Conservation (phyloP, 2,329 filamentous ascomycete genomes). For the Myriosclerotinia curreyana region DNA sequence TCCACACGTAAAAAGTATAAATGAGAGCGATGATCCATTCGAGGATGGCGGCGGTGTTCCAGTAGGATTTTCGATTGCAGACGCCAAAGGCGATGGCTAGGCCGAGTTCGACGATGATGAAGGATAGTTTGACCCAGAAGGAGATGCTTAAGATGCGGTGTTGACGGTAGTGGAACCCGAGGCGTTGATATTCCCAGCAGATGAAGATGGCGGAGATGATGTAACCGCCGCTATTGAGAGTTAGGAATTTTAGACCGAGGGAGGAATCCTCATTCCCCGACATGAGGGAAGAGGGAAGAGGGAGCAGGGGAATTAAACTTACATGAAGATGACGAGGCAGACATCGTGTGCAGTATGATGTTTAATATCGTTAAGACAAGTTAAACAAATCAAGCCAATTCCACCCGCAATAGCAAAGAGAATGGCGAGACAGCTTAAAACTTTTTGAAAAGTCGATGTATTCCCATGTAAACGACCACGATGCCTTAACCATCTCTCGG, state of each 20-base stretch:
- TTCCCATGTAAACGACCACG: constrained; percentile 74
- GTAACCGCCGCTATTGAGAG: constrained; percentile 71
- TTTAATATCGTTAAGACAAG: constrained; percentile 73
- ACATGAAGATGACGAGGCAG: constrained; percentile 70
- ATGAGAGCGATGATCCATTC: constrained; percentile 79
- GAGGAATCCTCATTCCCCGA: too few relatives aligned
- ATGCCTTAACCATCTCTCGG: constrained; percentile 83
- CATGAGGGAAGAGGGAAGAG: rapidly evolving
- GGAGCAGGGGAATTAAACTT: too few relatives aligned
- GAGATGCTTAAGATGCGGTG: constrained; percentile 70
- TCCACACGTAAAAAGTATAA: constrained; percentile 84
- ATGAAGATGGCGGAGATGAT: constrained; percentile 82
- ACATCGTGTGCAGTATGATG: constrained; percentile 66
- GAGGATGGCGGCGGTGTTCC: constrained; percentile 70
- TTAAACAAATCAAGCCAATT: constrained; percentile 73
- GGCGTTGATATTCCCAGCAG: constrained; percentile 83
- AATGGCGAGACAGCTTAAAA: constrained; percentile 59
- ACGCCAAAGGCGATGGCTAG: constrained; percentile 73
- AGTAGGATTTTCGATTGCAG: constrained; percentile 47
- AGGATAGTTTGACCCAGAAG: constrained; percentile 84
- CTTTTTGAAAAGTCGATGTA: constrained; percentile 57
- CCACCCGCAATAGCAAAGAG: constrained; percentile 70
- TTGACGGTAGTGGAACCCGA: constrained; percentile 76
- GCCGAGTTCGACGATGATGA: constrained; percentile 75
- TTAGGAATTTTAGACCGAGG: too few relatives aligned